These are phyloP conservation scores for Vigna hirtella DNA, from an alignment of 306 rosid genomes.

Conservation along the genomic window DNA sequence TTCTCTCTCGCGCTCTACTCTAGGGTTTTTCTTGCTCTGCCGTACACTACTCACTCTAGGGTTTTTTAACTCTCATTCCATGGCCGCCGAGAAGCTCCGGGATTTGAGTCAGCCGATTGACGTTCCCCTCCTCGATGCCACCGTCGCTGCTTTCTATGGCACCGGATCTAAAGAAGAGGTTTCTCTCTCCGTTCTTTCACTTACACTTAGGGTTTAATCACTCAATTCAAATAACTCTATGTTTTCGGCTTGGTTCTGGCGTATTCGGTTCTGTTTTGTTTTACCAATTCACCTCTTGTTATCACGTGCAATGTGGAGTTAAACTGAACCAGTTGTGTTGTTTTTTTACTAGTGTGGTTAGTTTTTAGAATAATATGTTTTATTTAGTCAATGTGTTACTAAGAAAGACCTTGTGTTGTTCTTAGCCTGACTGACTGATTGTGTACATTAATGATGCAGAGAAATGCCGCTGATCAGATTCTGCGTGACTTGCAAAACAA, in stretches of 20 bases:
- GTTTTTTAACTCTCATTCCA: constrained; percentile 54
- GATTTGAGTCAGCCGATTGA: constrained; percentile 96
- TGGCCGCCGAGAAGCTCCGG: constrained; percentile 98
- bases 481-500: constrained; percentile 92
- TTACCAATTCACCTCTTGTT: neutral
- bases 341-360: neutral
- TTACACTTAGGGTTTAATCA: constrained; percentile 45
- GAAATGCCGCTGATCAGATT: constrained; percentile 92
- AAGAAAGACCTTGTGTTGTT: neutral
- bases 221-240: neutral
- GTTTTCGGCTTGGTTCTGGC: too few species aligned
- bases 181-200: constrained; percentile 12
- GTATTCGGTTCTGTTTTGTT: too few species aligned
- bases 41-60: constrained; percentile 51
- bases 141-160: constrained; percentile 98
- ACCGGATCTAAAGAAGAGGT: constrained; percentile 99
- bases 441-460: constrained; percentile 53
- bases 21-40: constrained; percentile 45
- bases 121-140: constrained; percentile 87
- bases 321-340: neutral
- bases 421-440: neutral
- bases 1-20: constrained; percentile 18
- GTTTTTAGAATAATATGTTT: neutral
- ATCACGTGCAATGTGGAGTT: too few species aligned
- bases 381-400: constrained; percentile 7